These are phyloP conservation scores for Multifurca ochricompacta DNA, from an alignment of 768 basidiomycete species.

Conservation along the genomic window DNA sequence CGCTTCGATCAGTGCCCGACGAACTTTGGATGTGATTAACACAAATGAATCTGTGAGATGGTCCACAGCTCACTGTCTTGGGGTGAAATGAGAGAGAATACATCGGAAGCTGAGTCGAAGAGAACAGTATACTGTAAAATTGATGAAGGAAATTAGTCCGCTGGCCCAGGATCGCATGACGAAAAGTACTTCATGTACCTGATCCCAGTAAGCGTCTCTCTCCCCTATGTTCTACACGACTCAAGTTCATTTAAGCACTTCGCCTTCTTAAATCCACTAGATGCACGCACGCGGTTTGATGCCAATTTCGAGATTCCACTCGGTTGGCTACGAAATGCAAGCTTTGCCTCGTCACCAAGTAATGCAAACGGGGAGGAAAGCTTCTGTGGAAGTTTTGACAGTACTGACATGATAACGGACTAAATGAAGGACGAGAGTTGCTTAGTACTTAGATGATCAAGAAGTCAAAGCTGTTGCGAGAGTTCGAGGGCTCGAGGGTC, in stretches of 20 bases:
- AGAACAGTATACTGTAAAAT: conserved; percentile 60
- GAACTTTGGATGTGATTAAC: conserved; percentile 42
- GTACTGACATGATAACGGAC: conserved; percentile 36
- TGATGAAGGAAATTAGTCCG: background rate
- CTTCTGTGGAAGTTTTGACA: conserved; percentile 63
- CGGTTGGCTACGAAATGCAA: conserved; percentile 79
- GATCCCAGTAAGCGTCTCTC: conserved; percentile 83
- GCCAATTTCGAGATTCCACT: conserved; percentile 72
- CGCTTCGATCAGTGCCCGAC: conserved; percentile 69
- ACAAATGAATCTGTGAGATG: background rate
- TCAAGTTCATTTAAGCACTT: conserved; percentile 4
- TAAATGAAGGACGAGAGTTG: background rate
- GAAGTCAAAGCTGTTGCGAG: background rate
- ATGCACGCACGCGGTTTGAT: conserved; percentile 54
- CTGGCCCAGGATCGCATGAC: background rate
- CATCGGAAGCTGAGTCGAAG: conserved; percentile 86
- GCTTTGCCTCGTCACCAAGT: conserved; percentile 80
- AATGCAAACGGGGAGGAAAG: conserved; percentile 71
- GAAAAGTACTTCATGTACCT: conserved; percentile 41
- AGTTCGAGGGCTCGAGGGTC: too few species aligned
- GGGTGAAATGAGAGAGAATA: conserved; percentile 58
- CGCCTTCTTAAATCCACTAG: background rate
- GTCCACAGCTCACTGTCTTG: background rate
- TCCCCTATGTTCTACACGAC: conserved; percentile 57
- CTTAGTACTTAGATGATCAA: background rate